phyloP scores from a whole-genome alignment of 108 stramenopile species.

The Nannochloropsis salina region DNA sequence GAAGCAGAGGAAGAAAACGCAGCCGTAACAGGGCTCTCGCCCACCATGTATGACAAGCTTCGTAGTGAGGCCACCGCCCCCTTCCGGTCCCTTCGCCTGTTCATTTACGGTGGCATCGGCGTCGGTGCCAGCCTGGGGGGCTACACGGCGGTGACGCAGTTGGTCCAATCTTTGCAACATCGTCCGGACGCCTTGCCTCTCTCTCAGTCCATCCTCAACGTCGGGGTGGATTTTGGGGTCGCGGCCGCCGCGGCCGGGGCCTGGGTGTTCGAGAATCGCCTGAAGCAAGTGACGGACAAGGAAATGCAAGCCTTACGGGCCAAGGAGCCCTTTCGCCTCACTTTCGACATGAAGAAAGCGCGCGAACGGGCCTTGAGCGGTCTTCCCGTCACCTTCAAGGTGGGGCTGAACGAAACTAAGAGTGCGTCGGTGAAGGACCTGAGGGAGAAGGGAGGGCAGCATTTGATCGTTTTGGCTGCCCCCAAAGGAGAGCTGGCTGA shows the following conservation, averaged over 20 bases:
- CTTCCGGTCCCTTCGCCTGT: constrained; percentile 30
- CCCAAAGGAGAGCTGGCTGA: neutral
- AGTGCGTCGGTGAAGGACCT: neutral
- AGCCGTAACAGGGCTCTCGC: neutral
- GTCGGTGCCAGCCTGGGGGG: constrained; percentile 38
- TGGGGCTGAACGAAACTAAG: neutral
- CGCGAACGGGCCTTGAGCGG: neutral
- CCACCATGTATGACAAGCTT: constrained; percentile 24
- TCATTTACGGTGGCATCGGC: constrained; percentile 45
- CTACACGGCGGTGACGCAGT: constrained; percentile 41
- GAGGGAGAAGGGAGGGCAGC: constrained; percentile 7
- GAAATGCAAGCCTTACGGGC: neutral
- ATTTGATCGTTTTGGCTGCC: neutral
- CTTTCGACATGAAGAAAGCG: neutral
- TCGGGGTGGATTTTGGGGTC: constrained; percentile 44
- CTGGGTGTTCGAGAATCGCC: neutral
- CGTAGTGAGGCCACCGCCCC: neutral
- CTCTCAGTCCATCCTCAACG: constrained; percentile 32
- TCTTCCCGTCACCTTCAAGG: neutral
- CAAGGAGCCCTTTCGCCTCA: neutral
- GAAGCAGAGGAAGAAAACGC: neutral
- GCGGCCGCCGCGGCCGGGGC: constrained; percentile 20
- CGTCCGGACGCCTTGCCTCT: constrained; percentile 42
- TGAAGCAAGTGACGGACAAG: neutral
- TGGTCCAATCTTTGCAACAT: constrained; percentile 26